A percentile compares a stretch with the other conserved stretches of the same genome.
Evolutionary conservation across 108 stramenopile species (phyloP).

Genomic region (Skeletonema marinoi): DNA sequence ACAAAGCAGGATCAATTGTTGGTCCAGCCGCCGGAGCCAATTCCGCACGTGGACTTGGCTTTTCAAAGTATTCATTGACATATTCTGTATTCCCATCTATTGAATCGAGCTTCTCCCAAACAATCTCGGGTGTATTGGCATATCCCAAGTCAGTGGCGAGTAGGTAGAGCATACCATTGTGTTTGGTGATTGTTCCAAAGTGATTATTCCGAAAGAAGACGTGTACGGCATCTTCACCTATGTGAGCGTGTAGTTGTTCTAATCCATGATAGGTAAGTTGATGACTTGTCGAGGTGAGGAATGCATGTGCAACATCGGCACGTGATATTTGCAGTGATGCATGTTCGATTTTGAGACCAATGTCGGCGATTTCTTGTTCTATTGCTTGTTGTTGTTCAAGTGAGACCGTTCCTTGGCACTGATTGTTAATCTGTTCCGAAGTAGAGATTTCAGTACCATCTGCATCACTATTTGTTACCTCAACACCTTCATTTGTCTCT

Average conservation of each 20-base stretch:
- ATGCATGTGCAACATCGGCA: slow-evolving; percentile 62
- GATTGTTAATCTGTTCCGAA: not conserved
- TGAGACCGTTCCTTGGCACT: not conserved
- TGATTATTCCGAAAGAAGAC: slow-evolving; percentile 99
- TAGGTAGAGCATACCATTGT: slow-evolving; percentile 74
- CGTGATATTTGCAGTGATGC: slow-evolving; percentile 48
- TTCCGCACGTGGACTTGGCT: slow-evolving; percentile 28
- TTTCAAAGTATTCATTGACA: slow-evolving; percentile 55
- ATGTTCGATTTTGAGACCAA: slow-evolving; percentile 17
- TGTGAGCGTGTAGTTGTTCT: slow-evolving; percentile 65
- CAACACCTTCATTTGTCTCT: not conserved
- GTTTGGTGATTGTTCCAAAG: slow-evolving; percentile 91
- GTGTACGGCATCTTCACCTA: slow-evolving; percentile 72
- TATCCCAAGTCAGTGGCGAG: slow-evolving; percentile 96
- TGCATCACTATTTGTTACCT: not conserved
- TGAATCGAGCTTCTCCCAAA: slow-evolving; percentile 91
- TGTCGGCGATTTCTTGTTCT: slow-evolving; percentile 21
- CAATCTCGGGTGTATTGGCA: slow-evolving; percentile 71
- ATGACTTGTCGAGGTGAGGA: slow-evolving; percentile 72
- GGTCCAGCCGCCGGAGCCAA: slow-evolving; percentile 33
- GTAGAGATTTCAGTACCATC: not conserved
- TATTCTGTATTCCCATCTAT: slow-evolving; percentile 91
- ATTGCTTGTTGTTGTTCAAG: not conserved
- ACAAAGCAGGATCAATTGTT: slow-evolving; percentile 51
- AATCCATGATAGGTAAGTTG: slow-evolving; percentile 93